Base-by-base conservation (phyloP, 202 grass and related monocot genomes). In the Schoenoplectus tabernaemontani region DNA sequence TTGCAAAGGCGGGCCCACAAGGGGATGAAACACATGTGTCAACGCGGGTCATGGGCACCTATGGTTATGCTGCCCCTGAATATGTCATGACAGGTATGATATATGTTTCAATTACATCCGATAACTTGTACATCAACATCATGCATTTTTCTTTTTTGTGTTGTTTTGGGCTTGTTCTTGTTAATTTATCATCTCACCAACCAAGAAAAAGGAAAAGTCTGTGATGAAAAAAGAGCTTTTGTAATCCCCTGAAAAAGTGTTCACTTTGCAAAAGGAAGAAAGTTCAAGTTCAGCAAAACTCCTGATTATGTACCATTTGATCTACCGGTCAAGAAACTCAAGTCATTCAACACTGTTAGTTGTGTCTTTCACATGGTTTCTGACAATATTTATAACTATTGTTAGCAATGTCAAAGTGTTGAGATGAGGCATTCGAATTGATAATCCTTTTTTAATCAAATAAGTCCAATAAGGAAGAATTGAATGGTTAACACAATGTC, bases 21-120 rank as follows among this genome's bases (percentile, higher is more conserved):
- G 95, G 95, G 72, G 95, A 98, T 81, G 86, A 98, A 78, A 98
- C 95, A 28, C 95, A 98, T 87, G 95, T 98, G 32, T 98, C 95
- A 44, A 98, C 95, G 11, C 83, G 95, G 64, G 91, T 98, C 30
- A 98, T 98, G 95, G 95, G 95, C 80, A 98, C 95, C 76, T 98
- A 90, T 41, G 95, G 95, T 39, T 98, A 98, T 89, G 95, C 95
- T 70, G 95, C 95, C 20, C 95, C 95, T 39, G 95, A 98, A 92
- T 98, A 98, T 82, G 95, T 98, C 81, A 98, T 98, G 95, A 98
- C 95, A 3, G 95, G 95, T 98, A 92, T 37, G 64, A 15, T 47
- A 53, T 75, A 83, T 16, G 12, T 62, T 64, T 85, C 16, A 56
- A 76, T 76, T 59, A 79, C 48, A 79, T 28, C 12, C 46, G 77